A percentile compares a stretch with the other conserved stretches of the same genome.
Conservation (phyloP, 169 alveolate genomes). For the Plasmodium vivax region DNA sequence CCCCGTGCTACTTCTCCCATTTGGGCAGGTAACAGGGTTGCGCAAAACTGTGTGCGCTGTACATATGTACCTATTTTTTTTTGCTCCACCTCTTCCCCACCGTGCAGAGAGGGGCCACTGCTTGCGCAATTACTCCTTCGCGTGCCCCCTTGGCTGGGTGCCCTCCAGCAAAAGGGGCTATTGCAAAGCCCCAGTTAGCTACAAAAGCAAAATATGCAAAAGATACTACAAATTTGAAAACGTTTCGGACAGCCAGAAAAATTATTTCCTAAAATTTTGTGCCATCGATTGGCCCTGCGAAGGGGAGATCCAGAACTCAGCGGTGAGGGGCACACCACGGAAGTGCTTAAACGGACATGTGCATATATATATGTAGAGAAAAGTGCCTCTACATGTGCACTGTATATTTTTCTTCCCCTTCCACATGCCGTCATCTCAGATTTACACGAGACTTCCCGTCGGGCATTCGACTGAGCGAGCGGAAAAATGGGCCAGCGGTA, state of each 20-base stretch:
- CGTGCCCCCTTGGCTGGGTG: constrained; percentile 67
- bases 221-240: constrained; percentile 35
- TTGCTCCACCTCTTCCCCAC: background rate
- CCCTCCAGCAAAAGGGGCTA: constrained; percentile 25
- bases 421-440: background rate
- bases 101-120: constrained; percentile 28
- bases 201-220: constrained; percentile 48
- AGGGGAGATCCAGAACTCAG: constrained; percentile 54
- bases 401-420: background rate
- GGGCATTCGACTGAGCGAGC: background rate
- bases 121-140: constrained; percentile 34
- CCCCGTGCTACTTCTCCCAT: background rate
- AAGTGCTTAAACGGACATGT: background rate
- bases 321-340: background rate
- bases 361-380: background rate
- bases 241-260: constrained; percentile 41
- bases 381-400: background rate
- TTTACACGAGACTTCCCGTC: constrained; percentile 10
- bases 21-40: background rate
- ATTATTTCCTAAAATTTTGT: constrained; percentile 47
- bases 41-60: background rate
- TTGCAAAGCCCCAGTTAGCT: constrained; percentile 56
- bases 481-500: constrained; percentile 15
- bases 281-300: constrained; percentile 69
- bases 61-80: background rate